Evolutionary conservation across 1,284 basidiomycete species (phyloP), one percentile per base, ranked within the genome.

Genomic region (Leccinum cinnamomeum): DNA sequence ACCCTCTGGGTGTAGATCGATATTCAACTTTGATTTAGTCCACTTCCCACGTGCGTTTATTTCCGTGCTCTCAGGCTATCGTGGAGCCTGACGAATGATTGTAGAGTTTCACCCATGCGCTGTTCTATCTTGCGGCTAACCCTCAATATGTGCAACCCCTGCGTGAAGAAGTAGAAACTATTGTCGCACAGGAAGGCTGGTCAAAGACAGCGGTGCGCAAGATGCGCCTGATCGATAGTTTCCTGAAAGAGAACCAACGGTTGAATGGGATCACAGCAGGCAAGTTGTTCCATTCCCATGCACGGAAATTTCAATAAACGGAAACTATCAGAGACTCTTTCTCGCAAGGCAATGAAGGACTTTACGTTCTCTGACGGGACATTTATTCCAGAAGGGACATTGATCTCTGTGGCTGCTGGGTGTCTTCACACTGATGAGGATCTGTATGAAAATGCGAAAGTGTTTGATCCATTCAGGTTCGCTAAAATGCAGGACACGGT

Each of bases 301-400:
- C 46, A 48, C 18, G 37, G 7, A n/a, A 12, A 20, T 48, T 20
- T 33, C 10, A 48, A 48, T 20, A 20, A 20, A 20, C 12, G 46
- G 14, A 48, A 48, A 16, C 6, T 7, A 12, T 48, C 16, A 39
- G 37, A 39, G 37, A 16, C 37, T 39, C 37, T 39, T 39, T 39
- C 46, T 10, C 76, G 80, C 58, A 70, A 69, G 44, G 76, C 74
- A 0, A 39, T 79, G 54, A 72, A 75, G 55, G 75, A 77, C 16
- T 78, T 75, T 65, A 77, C 73, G 0, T 78, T 81, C 63, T 76
- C 77, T 1, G 76, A 82, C 60, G 81, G 81, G 4, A 76, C 75
- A 3, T 68, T 72, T 33, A 62, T 82, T 8, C 81, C 80, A 2
- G 67, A 73, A 30, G 79, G 79, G 11, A 65, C 72, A 3, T 53